Base-by-base conservation (phyloP, 192 early-diverging fungal genomes). In the Chytriomyces hyalinus region DNA sequence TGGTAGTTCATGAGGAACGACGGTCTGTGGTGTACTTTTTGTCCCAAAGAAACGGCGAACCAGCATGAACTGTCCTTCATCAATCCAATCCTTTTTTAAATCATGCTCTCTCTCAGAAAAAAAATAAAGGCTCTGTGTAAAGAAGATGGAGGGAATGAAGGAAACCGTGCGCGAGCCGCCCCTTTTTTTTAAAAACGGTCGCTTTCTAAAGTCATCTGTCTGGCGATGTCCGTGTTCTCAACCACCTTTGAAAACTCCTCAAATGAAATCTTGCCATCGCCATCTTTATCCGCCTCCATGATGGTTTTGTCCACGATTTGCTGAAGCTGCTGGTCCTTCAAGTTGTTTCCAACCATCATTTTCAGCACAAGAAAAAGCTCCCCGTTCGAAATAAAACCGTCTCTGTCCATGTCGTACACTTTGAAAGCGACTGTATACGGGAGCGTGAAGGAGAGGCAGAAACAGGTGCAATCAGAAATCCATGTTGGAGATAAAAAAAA, bases 281-380 rank as follows among this genome's bases (percentile, higher is more conserved):
- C 88, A 78, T 98, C 92, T 85, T 88, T 89, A 83, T 99, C 98
- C 36, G 97, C 98, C 78, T 98, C 96, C 88, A 97, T 94, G 73
- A 99, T 98, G 6, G 97, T 98, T 87, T 98, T 99, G 86, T 99
- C 98, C 10, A 99, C 98, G 78, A 99, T 97, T 84, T 99, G 98
- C 80, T 99, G 98, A 13, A 99, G 90, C 86, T 99, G 98, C 28
- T 93, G 89, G 65, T 96, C 96, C 64, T 92, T 93, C 62, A 99
- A 85, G 81, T 98, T 98, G 82, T 93, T 97, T 46, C 97, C 98
- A 10, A 98, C 96, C 98, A 99, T 99, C 96, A 97, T 99, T 86
- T 98, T 98, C 49, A 99, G 88, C 0, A 98, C 98, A 69, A 97
- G 82, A 84, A 97, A 99, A 43, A 99, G 88, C 87, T 99, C 98